Evolutionary conservation across 768 basidiomycete genomes (phyloP).

Genomic region (Pleurotus ostreatus): DNA sequence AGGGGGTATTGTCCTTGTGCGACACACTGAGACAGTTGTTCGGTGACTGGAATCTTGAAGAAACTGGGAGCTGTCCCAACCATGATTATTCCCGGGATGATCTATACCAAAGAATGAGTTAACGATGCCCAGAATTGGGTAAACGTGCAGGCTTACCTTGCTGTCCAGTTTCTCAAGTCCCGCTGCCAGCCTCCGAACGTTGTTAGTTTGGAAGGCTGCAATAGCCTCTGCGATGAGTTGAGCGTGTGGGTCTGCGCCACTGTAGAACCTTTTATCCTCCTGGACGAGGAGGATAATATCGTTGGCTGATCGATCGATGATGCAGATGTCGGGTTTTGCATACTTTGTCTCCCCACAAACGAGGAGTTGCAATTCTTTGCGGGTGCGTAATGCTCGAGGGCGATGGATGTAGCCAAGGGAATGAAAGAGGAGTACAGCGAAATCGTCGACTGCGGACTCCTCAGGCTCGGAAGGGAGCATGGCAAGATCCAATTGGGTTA

Average conservation of each 20-base stretch:
- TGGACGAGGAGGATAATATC: conserved; percentile 18
- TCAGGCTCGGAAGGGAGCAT: conserved; percentile 13
- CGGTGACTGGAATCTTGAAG: conserved; percentile 21
- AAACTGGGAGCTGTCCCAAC: conserved; percentile 20
- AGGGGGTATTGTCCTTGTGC: conserved; percentile 9
- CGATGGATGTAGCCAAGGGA: conserved; percentile 14
- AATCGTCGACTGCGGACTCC: conserved; percentile 26
- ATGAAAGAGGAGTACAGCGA: conserved; percentile 21
- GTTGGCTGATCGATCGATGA: conserved; percentile 15
- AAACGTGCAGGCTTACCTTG: no score
- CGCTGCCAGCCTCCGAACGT: background rate
- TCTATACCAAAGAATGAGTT: background rate
- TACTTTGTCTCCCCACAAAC: conserved; percentile 22
- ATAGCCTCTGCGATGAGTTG: conserved; percentile 20
- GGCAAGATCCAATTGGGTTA: conserved; percentile 21
- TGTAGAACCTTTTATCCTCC: conserved; percentile 16
- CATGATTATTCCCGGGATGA: conserved; percentile 19
- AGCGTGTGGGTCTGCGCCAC: conserved; percentile 11
- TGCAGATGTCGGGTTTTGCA: conserved; percentile 26
- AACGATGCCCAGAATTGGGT: no score
- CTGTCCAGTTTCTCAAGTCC: no score
- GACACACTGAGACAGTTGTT: conserved; percentile 12
- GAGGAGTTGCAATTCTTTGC: conserved; percentile 20
- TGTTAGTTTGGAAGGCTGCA: conserved; percentile 17
- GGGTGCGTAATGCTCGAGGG: conserved; percentile 12